Evolutionary conservation across 164 flowering plant genomes (phyloP).

Genomic region (Magnolia changhungtana): DNA sequence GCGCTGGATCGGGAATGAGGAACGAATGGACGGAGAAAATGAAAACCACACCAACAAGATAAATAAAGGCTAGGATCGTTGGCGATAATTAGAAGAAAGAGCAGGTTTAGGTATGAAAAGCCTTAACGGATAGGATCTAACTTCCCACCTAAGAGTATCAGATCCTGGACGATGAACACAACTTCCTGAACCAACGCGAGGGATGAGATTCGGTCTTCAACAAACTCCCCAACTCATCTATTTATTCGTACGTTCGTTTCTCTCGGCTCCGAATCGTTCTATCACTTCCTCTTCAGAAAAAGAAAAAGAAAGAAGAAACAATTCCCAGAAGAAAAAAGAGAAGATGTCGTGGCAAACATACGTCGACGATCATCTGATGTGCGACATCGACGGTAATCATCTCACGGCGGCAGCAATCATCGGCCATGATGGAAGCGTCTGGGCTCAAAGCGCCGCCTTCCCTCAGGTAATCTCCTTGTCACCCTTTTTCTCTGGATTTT

Average conservation of each 20-base stretch:
- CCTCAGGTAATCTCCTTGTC: slow-evolving; percentile 31
- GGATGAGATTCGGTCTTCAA: background rate
- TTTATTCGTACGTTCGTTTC: too few species aligned
- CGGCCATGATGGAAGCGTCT: slow-evolving; percentile 43
- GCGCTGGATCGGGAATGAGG: too few species aligned
- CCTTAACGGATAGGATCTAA: background rate
- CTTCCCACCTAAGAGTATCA: background rate
- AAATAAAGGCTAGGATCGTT: too few species aligned
- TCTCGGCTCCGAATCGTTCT: too few species aligned
- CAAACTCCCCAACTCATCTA: too few species aligned
- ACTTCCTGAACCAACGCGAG: background rate
- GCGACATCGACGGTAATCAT: slow-evolving; percentile 33
- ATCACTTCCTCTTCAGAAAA: too few species aligned
- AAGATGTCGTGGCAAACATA: slow-evolving; percentile 47
- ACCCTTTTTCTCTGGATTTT: background rate
- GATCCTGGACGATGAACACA: background rate
- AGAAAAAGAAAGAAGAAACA: background rate
- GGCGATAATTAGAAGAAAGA: too few species aligned
- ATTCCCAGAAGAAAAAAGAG: background rate
- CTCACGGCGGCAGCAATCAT: slow-evolving; percentile 46
- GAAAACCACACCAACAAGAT: background rate
- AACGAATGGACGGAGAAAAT: background rate
- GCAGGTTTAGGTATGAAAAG: too few species aligned
- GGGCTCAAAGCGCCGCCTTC: slow-evolving; percentile 46
- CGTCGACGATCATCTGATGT: slow-evolving; percentile 51